Base-by-base conservation (phyloP, 768 basidiomycete species). In the Leccinum subgranulosum region DNA sequence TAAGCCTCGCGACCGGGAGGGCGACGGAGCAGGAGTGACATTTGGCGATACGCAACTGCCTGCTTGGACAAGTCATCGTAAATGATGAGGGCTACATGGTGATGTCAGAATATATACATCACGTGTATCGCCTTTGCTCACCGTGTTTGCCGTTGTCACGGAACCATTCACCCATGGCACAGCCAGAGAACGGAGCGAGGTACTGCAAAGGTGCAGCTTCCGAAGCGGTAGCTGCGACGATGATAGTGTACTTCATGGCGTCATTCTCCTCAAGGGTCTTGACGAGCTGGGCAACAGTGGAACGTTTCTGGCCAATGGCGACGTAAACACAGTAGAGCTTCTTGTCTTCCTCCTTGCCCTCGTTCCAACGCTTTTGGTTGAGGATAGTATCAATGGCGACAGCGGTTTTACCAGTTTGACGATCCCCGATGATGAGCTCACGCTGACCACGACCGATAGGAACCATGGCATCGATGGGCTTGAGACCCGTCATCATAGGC, bases 161-260 rank as follows among this genome's bases (percentile, higher is more conserved):
- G 97, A 99, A 99, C 96, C 96, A 99, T 81, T 99, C 97, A 75
- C 97, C 97, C 94, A 99, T 99, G 70, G 97, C 97, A 78, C 94
- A 96, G 63, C 97, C 97, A 66, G 97, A 96, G 93, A 99, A 99
- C 66, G 97, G 97, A 69, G 97, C 97, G 68, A 99, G 91, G 80
- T 98, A 99, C 75, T 99, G 97, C 56, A 99, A 84, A 66, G 97
- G 97, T 66, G 97, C 97, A 69, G 97, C 97, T 81, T 99, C 97
- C 27, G 95, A 98, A 56, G 97, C 97, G 58, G 97, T 99, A 66
- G 97, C 97, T 67, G 97, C 97, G 69, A 99, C 97, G 66, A 99
- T 94, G 81, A 99, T 96, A 56, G 94, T 85, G 83, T 99, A 99
- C 82, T 99, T 99, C 89, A 99, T 90, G 61, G 97, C 96, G 68